Evolutionary conservation across 352 stramenopile species (phyloP).

Genomic region (Pythium apleroticum): DNA sequence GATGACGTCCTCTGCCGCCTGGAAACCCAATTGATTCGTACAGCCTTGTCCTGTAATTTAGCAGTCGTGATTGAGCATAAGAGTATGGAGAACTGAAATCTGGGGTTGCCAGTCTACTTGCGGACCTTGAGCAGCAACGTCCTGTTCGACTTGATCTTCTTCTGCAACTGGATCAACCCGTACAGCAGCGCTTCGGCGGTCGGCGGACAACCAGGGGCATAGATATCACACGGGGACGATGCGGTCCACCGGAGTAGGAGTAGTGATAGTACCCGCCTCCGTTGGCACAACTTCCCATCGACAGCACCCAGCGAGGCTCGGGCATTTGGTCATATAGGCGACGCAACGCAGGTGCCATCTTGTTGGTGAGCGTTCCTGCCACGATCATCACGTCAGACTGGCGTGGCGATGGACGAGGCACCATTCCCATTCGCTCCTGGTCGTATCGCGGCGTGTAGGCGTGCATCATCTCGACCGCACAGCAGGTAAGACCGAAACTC

Average conservation of each 20-base stretch:
- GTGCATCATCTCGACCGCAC: constrained; percentile 99
- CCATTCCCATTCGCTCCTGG: constrained; percentile 98
- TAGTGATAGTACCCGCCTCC: constrained; percentile 94
- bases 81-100: too few species aligned
- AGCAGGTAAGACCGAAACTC: constrained; percentile 99
- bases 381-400: constrained; percentile 99
- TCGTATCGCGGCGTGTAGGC: constrained; percentile 91
- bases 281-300: constrained; percentile 99
- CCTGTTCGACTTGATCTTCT: constrained; percentile 99
- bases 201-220: constrained; percentile 98
- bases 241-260: constrained; percentile 97
- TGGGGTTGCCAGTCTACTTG: too few species aligned
- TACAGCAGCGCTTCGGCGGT: constrained; percentile 98
- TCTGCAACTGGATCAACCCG: constrained; percentile 98
- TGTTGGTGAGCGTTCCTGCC: constrained; percentile 98
- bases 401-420: constrained; percentile 94
- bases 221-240: constrained; percentile 99
- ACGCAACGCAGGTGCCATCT: constrained; percentile 99
- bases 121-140: constrained; percentile 93
- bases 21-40: too few species aligned
- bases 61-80: too few species aligned
- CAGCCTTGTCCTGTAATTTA: too few species aligned
- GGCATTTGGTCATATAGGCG: constrained; percentile 99
- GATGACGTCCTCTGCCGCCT: too few species aligned
- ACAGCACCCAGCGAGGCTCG: constrained; percentile 98